Base-by-base conservation (phyloP, 495 filamentous ascomycete genomes). In the Podospora conica region DNA sequence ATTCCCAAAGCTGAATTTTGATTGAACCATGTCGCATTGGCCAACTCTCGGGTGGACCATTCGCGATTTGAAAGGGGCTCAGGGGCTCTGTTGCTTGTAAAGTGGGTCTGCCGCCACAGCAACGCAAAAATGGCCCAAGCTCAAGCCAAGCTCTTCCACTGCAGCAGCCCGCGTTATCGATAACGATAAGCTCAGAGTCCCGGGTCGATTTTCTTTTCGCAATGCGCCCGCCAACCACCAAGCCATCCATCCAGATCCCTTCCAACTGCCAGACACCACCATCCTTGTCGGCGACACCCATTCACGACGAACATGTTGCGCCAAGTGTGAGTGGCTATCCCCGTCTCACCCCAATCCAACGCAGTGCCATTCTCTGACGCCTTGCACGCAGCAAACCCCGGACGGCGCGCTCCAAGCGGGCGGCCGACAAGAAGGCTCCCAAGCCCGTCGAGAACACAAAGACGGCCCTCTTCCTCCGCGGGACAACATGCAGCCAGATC, bases 361-460 rank as follows among this genome's bases (percentile, higher is more conserved):
- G 33, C 54, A 53, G 63, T 72, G 8, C 20, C 20, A 28, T 18
- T 20, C 20, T 28, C 58, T 63, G 3, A 63, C 65, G 9, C 31
- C 20, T 53, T 15, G n/a, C 29, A n/a, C 55, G 27, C 71, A 93
- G 91, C 74, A 95, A 96, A 85, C 92, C 95, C 66, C 88, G 90
- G 70, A 97, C 91, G 76, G 92, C 93, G 64, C 92, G 95, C 83
- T 94, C 91, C 53, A 96, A 94, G 83, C 89, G 95, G 64, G 91
- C 90, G 60, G 87, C 97, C 71, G 95, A 96, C 75, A 91, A 93
- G 77, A 88, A 89, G 68, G 92, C 88, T 67, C 91, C 96, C n/a
- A 96, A 97, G 76, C 77, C 84, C 60, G 80, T 88, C 76, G 95
- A 98, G 81, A 91, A 93, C 75, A 85, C 91, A 59, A 97, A 96